Evolutionary conservation across 306 rosid genomes (phyloP).

Genomic region (Medicago arabica): DNA sequence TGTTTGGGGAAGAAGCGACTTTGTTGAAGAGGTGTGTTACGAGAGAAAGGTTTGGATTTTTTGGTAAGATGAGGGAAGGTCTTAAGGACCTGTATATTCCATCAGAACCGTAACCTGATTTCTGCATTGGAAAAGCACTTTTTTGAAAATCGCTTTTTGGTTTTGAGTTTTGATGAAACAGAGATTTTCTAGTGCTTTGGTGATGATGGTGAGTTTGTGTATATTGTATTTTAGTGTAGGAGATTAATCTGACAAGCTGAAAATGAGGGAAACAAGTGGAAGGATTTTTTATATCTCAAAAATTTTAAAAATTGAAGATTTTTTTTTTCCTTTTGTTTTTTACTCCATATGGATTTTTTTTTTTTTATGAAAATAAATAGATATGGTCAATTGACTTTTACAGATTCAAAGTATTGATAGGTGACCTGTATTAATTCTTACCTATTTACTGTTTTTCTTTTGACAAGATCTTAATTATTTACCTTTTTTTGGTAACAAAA

Average conservation of each 20-base stretch:
- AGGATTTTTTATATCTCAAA: neutral
- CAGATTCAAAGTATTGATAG: neutral
- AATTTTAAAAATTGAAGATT: too few species aligned
- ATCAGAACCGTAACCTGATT: conserved; percentile 80
- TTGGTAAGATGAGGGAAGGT: conserved; percentile 60
- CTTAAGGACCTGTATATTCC: conserved; percentile 81
- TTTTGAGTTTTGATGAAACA: neutral
- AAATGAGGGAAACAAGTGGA: neutral
- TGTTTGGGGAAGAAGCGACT: conserved; percentile 53
- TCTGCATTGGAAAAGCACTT: conserved; percentile 51
- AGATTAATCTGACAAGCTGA: neutral
- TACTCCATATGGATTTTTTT: too few species aligned
- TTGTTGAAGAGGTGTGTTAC: conserved; percentile 68
- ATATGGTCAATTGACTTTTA: neutral
- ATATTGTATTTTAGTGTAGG: neutral
- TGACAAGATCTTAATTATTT: too few species aligned
- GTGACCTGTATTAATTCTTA: too few species aligned
- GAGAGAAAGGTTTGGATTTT: conserved; percentile 58
- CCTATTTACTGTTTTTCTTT: too few species aligned
- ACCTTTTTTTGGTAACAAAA: too few species aligned
- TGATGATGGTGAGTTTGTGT: neutral
- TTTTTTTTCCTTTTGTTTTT: neutral
- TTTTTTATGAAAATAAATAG: too few species aligned
- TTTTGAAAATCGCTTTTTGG: too few species aligned
- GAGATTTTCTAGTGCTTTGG: neutral